These are phyloP conservation scores for Lumnitzera racemosa DNA, from an alignment of 345 rosid species.

Conservation along the genomic window DNA sequence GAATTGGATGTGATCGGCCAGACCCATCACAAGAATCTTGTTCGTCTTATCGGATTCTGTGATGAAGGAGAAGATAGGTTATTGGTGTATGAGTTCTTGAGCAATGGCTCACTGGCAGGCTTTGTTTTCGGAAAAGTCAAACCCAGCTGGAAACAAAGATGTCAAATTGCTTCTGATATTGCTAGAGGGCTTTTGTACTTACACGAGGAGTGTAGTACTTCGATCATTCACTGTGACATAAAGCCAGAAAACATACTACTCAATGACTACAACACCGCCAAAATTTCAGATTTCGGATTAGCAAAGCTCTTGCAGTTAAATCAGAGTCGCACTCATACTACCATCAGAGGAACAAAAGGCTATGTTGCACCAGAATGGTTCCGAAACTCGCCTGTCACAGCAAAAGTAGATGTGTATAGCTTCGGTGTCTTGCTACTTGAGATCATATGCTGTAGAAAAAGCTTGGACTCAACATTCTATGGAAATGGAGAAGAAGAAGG, in stretches of 20 bases:
- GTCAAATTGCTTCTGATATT: constrained; percentile 20
- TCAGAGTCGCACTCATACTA: constrained; percentile 16
- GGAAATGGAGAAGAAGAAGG: constrained; percentile 19
- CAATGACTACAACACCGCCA: constrained; percentile 5
- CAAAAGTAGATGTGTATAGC: constrained; percentile 26
- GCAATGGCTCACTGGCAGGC: constrained; percentile 21
- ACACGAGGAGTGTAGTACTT: constrained; percentile 29
- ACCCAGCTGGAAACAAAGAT: constrained; percentile 21
- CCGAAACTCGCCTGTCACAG: constrained; percentile 12
- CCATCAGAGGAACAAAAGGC: constrained; percentile 26
- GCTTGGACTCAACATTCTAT: not conserved
- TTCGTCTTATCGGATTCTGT: constrained; percentile 30
- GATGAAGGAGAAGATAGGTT: constrained; percentile 22
- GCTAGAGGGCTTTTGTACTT: constrained; percentile 31
- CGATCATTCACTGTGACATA: constrained; percentile 36
- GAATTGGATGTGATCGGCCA: constrained; percentile 24
- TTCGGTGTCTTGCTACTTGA: constrained; percentile 26
- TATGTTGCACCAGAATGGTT: constrained; percentile 31
- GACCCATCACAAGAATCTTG: constrained; percentile 35
- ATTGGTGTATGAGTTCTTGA: constrained; percentile 29
- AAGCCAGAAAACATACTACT: constrained; percentile 39
- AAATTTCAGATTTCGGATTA: constrained; percentile 34
- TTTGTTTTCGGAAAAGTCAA: constrained; percentile 19
- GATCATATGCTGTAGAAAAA: constrained; percentile 16
- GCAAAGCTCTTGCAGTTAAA: constrained; percentile 29